These are phyloP conservation scores for Vigna trinervia DNA, from an alignment of 306 rosid genomes.

Conservation along the genomic window DNA sequence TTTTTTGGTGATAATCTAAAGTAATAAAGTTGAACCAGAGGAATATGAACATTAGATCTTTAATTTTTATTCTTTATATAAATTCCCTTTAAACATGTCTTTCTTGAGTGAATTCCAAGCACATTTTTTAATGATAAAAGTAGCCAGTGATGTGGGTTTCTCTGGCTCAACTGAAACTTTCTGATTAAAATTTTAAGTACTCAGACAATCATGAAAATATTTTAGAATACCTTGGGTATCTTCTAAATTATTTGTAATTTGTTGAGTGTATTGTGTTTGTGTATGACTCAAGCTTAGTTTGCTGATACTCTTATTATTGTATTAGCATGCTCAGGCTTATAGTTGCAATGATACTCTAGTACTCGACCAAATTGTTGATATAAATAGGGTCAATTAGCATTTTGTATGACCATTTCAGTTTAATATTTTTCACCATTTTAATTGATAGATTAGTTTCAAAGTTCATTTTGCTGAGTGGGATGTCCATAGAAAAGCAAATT, in stretches of 20 bases:
- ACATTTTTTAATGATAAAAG: background rate
- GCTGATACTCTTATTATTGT: background rate
- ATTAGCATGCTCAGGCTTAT: background rate
- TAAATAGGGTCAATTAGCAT: background rate
- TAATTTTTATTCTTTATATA: conserved; percentile 12
- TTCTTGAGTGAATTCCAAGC: conserved; percentile 1
- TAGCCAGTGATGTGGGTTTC: background rate
- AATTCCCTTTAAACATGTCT: conserved; percentile 22
- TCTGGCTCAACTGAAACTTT: conserved; percentile 1
- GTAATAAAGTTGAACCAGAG: background rate
- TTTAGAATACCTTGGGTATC: background rate
- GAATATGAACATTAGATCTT: conserved; percentile 26
- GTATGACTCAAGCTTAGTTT: background rate
- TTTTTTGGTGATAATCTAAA: conserved; percentile 19
- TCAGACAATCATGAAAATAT: background rate
- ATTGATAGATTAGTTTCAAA: conserved; percentile 17
- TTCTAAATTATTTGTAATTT: conserved; percentile 13
- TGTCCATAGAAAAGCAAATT: conserved; percentile 8
- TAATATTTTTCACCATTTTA: background rate
- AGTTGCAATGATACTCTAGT: background rate
- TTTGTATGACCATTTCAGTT: background rate
- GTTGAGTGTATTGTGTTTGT: background rate
- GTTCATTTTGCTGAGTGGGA: conserved; percentile 3
- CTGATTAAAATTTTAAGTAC: conserved; percentile 7
- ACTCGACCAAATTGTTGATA: conserved; percentile 10